Evolutionary conservation across 176 grass and related monocot species (phyloP), one percentile per base, ranked within the genome.

Genomic region (Triticum turgidum): DNA sequence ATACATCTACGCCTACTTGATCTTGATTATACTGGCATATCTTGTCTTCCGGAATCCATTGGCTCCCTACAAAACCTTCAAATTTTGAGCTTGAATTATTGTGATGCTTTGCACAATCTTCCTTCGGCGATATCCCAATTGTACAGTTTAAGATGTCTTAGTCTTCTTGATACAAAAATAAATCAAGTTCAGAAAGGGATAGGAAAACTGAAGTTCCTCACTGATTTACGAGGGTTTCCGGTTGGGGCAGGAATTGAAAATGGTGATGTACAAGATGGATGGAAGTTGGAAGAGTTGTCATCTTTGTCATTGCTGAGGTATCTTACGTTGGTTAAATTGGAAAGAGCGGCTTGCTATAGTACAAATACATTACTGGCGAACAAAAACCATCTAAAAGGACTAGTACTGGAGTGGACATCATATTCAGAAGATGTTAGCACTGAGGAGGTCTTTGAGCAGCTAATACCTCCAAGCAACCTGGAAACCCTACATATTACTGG

Each of bases 181-280:
- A 82, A 56, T 10, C 1, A 76, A 5, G 67, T 89, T 15, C 87
- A 82, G 24, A 72, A 86, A 21, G 88, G 88, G 15, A 72, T 86
- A 29, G 42, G 65, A 4, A 86, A 44, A 25, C 1, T 86, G 15
- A n/a, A 18, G 8, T 61, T 71, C 6, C 33, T 80, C 5, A 70
- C 61, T n/a, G 37, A 45, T 42, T 1, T 80, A 29, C 1, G 44
- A 32, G 84, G 65, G 29, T 80, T 71, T 32, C 13, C 56, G 3
- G 33, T 86, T 3, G 37, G 61, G 42, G 37, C 15, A 44, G 13
- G 78, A 42, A 25, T 35, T 21, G 56, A 7, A 5, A 47, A 42
- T 84, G 21, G 22, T 30, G 11, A 34, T 30, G 63, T 47, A 5
- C 84, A 79, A 65, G 66, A 85, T 52, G 67, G 76, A 51, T 85